These are phyloP conservation scores for Hypoxylon lenormandii DNA, from an alignment of 495 filamentous ascomycete genomes.

Conservation along the genomic window DNA sequence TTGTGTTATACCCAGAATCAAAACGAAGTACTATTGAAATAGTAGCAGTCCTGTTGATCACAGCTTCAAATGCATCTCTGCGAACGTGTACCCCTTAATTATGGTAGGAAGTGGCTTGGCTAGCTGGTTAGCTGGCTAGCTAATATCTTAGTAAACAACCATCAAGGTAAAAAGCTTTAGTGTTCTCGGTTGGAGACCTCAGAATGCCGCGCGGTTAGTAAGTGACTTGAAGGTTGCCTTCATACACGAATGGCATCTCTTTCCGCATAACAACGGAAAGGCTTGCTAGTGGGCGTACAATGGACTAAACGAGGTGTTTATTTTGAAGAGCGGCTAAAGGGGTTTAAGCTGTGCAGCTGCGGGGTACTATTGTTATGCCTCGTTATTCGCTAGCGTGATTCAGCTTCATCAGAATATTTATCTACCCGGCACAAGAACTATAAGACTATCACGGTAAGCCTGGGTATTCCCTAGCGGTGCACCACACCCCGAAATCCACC, in stretches of 20 bases:
- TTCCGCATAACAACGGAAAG: too few relatives aligned
- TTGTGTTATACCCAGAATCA: constrained; percentile 36
- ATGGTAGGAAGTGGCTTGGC: not conserved
- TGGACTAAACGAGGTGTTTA: constrained; percentile 1
- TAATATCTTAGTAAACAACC: constrained; percentile 20
- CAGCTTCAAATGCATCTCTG: too few relatives aligned
- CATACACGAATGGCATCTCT: constrained; percentile 1
- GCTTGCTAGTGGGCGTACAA: constrained; percentile 1
- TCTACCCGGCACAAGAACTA: too few relatives aligned
- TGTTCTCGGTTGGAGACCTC: not conserved
- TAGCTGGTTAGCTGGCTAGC: constrained; percentile 15
- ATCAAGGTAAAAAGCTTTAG: not conserved
- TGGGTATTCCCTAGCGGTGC: constrained; percentile 25
- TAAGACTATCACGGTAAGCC: too few relatives aligned
- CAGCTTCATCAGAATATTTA: too few relatives aligned
- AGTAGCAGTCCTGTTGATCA: too few relatives aligned
- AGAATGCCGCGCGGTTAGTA: constrained; percentile 23
- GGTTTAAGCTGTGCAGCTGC: too few relatives aligned
- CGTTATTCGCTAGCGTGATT: too few relatives aligned
- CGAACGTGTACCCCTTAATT: too few relatives aligned
- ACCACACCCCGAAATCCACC: constrained; percentile 15
- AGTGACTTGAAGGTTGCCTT: constrained; percentile 12
- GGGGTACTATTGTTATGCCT: too few relatives aligned
- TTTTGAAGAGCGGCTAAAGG: too few relatives aligned
- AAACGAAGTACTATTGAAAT: constrained; percentile 16